Evolutionary conservation across 176 grass and related monocot genomes (phyloP), one percentile per base, ranked within the genome.

Genomic region (Oryza officinalis): DNA sequence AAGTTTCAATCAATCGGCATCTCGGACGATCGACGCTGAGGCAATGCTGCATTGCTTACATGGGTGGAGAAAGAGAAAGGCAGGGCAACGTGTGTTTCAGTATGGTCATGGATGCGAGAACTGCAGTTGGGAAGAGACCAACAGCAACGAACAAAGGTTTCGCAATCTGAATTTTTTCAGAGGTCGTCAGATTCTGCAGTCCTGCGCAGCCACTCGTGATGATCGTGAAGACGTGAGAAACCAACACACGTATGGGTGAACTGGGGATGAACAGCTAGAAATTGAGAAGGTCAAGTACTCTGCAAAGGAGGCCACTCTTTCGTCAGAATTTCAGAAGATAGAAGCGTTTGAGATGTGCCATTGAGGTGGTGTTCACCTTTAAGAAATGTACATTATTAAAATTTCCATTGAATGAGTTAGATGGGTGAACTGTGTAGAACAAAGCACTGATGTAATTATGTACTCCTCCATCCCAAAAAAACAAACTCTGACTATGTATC

Each of bases 101-200:
- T 52, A 30, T 69, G 69, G 35, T 37, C 35, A 13, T 13, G 23
- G 54, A 31, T 49, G 81, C 11, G 72, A 17, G 3, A 0, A 60
- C 17, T 61, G 25, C 18, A 65, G 32, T 14, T 17, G 25, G 3
- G 46, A 63, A 79, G 80, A 37, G 46, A 72, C 82, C 84, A 63
- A 61, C 45, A 68, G 73, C 88, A 86, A 82, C 12, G 4, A 78
- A 79, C 83, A 79, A 83, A 86, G 13, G 66, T 90, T 74, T 90
- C 84, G 79, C 88, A 60, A 73, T 86, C 88, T 50, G 20, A 43
- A 10, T 3, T 15, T 31, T 9, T 44, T 44, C 40, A 18, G 78
- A 41, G 30, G 41, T 13, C 45, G 45, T 67, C 63, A 82, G 79
- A 37, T 30, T 63, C 15, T 28, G 41, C 66, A 54, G 63, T 22